phyloP scores from a whole-genome alignment of 805 yeast species.

The Danielozyma ontarioensis region DNA sequence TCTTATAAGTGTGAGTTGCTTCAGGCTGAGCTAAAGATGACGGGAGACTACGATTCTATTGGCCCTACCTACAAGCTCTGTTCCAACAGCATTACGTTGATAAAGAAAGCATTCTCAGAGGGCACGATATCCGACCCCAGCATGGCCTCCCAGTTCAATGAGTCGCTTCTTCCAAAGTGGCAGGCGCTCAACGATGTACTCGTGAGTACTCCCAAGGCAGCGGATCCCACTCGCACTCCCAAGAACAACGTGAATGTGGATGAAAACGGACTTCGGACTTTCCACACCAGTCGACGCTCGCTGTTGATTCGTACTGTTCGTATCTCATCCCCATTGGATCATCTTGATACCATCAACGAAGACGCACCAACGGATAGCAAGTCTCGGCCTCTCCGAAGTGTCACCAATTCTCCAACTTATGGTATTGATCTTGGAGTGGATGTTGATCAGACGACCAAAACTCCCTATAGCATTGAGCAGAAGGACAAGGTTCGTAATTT shows the following conservation, averaged over 20 bases:
- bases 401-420: conserved; percentile 1
- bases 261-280: conserved; percentile 12
- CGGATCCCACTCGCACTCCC: background rate
- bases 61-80: conserved; percentile 32
- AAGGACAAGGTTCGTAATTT: conserved; percentile 25
- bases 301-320: background rate
- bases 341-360: background rate
- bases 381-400: background rate
- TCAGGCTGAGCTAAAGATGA: background rate
- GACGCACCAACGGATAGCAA: no score
- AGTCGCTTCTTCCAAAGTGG: conserved; percentile 23
- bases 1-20: conserved; percentile 10
- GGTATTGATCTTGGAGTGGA: conserved; percentile 27
- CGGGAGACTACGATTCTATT: conserved; percentile 13
- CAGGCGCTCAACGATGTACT: conserved; percentile 4
- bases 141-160: conserved; percentile 17
- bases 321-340: background rate
- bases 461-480: conserved; percentile 30
- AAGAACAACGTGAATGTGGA: background rate
- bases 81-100: conserved; percentile 32
- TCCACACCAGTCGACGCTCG: conserved; percentile 1
- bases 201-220: background rate
- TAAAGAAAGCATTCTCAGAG: conserved; percentile 18
- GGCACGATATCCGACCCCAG: background rate
- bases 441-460: conserved; percentile 18